Percentiles rank a stretch among this genome's conserved stretches.
phyloP scores from a whole-genome alignment of 2,329 filamentous ascomycete genomes.

The Teratosphaeria gauchensis region DNA sequence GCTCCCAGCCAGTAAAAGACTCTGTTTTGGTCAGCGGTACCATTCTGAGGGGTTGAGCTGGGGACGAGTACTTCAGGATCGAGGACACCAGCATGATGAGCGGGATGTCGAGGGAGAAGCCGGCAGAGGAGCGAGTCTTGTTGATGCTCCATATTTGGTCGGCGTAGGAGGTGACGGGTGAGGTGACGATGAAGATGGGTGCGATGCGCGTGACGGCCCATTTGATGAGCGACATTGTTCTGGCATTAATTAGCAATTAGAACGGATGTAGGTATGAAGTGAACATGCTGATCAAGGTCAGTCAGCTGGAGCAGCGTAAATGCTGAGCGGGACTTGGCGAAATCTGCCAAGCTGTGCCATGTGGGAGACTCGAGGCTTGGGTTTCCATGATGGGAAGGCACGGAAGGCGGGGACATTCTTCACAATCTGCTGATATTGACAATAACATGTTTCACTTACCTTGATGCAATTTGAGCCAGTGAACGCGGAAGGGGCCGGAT shows the following conservation, averaged over 20 bases:
- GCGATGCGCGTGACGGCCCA: conserved; percentile 28
- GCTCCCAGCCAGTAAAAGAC: conserved; percentile 58
- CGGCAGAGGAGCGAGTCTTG: conserved; percentile 48
- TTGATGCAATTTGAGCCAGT: background rate
- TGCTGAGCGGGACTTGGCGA: background rate
- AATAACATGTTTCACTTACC: background rate
- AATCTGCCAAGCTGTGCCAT: background rate
- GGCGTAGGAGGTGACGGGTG: conserved; percentile 55
- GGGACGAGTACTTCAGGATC: conserved; percentile 46
- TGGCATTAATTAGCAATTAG: conserved; percentile 9
- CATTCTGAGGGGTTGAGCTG: background rate
- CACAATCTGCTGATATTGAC: background rate
- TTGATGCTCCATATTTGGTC: conserved; percentile 59
- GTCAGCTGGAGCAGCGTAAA: background rate
- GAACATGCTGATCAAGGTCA: background rate
- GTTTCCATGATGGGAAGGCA: background rate
- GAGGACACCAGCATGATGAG: conserved; percentile 58
- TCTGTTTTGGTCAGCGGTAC: conserved; percentile 26
- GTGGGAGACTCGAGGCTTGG: background rate
- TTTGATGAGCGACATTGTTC: conserved; percentile 23
- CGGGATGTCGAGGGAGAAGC: conserved; percentile 58
- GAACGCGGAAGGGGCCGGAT: background rate
- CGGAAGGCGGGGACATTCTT: background rate
- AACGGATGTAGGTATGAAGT: background rate
- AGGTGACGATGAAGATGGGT: conserved; percentile 44